Base-by-base conservation (phyloP, 768 basidiomycete species). In the Mrakia hoshinonis region DNA sequence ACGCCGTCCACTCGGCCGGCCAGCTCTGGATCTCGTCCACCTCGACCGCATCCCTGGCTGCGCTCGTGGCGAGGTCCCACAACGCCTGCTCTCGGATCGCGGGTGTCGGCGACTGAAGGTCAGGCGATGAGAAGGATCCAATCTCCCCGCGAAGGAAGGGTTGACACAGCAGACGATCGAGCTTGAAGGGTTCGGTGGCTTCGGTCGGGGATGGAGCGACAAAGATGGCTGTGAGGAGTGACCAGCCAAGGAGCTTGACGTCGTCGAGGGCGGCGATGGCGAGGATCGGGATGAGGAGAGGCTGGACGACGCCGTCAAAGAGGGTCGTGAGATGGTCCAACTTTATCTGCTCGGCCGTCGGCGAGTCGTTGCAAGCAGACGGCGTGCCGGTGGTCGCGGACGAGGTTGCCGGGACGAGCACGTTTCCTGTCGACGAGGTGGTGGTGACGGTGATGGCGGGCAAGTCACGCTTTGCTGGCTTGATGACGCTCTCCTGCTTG, bases 211-310 rank as follows among this genome's bases (percentile, higher is more conserved):
- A 49, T 2, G 55, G 26, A 15, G 15, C 43, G 43, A 20, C 34
- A 24, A 66, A 55, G 47, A 72, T 49, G 47, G 38, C 34, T 18
- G 15, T 12, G 26, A 72, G 65, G 46, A 72, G 31, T 2, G 29
- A 48, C 70, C 70, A 72, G 13, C 70, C 70, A 24, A 55, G 13
- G 48, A 67, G 34, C 34, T 72, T 72, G 64, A 72, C 54, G 18
- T 34, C 34, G 65, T 72, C 70, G 52, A 67, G 15, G 9, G 70
- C 65, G 24, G 48, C 24, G 20, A 67, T 26, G 46, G 55, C 26
- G 4, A 72, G 47, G 31, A 72, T 24, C 20, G 58, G 52, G 9
- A 4, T 22, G 10, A 72, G 55, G 9, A 67, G 47, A 31, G 70
- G 70, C 15, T 62, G 52, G 20, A 72, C 55, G 47, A 72, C 38